These are phyloP conservation scores for Monosporozyma unispora DNA, from an alignment of 805 yeast genomes.

Conservation along the genomic window DNA sequence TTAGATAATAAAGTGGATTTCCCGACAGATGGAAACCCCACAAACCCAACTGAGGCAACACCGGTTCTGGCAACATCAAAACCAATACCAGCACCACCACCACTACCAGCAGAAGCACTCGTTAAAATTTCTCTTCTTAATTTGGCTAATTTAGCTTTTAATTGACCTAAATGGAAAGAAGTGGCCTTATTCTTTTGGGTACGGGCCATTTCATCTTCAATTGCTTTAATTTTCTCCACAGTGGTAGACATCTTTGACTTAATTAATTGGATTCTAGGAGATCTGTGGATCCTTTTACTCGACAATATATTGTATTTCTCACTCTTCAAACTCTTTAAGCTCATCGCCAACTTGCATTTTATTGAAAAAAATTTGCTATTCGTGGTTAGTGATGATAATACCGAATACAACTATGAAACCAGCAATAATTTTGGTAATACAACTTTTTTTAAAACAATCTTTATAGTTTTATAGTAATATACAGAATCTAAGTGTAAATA, in stretches of 20 bases:
- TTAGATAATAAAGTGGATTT: constrained; percentile 78
- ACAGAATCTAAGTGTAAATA: not conserved
- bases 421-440: not conserved
- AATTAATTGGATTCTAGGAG: not conserved
- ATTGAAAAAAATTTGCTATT: not conserved
- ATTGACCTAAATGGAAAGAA: constrained; percentile 92
- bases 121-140: constrained; percentile 83
- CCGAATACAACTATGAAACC: not conserved
- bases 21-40: constrained; percentile 93
- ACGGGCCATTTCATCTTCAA: constrained; percentile 95
- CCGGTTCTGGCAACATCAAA: constrained; percentile 99
- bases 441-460: not conserved
- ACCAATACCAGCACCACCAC: constrained; percentile 90
- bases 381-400: not conserved
- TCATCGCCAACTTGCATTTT: constrained; percentile 1
- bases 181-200: constrained; percentile 98
- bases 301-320: not conserved
- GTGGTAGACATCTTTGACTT: constrained; percentile 46
- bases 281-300: not conserved
- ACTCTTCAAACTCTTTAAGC: not conserved
- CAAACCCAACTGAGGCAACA: constrained; percentile 94
- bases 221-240: constrained; percentile 68
- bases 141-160: constrained; percentile 93
- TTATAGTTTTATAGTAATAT: not conserved
- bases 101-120: constrained; percentile 59